Evolutionary conservation across 2,329 filamentous ascomycete genomes (phyloP).

Genomic region (Aspergillus viridinutans): DNA sequence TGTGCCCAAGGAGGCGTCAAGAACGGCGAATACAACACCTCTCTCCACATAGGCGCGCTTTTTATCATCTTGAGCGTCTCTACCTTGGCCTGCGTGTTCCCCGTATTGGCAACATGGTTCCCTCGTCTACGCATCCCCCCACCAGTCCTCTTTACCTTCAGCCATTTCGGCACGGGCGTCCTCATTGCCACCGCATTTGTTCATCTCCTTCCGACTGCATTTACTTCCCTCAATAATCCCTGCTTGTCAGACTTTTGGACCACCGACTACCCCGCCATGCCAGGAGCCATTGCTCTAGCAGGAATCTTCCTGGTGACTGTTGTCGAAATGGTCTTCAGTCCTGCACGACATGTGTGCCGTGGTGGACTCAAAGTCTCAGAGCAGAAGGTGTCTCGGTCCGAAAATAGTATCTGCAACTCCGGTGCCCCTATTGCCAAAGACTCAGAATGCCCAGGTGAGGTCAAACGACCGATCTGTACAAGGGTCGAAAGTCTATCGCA

Average conservation of each 20-base stretch:
- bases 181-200: constrained; percentile 84
- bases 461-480: background rate
- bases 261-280: constrained; percentile 44
- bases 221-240: constrained; percentile 44
- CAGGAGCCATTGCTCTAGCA: constrained; percentile 45
- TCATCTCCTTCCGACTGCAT: constrained; percentile 67
- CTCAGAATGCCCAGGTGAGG: background rate
- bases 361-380: constrained; percentile 6
- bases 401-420: background rate
- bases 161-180: constrained; percentile 77
- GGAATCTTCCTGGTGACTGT: constrained; percentile 45
- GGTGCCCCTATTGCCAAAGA: background rate
- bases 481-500: constrained; percentile 13
- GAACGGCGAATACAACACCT: constrained; percentile 54
- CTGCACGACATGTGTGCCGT: constrained; percentile 27
- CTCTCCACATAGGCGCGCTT: constrained; percentile 61
- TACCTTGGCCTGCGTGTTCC: constrained; percentile 60
- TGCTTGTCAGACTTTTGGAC: constrained; percentile 51
- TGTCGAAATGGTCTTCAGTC: constrained; percentile 55
- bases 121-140: constrained; percentile 56
- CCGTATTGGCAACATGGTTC: constrained; percentile 58
- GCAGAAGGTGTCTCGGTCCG: background rate
- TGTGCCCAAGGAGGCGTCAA: constrained; percentile 24
- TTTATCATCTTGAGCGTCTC: constrained; percentile 56
- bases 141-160: constrained; percentile 42